A percentile compares a stretch with the other conserved stretches of the same genome.
Evolutionary conservation across 345 rosid species (phyloP).

Genomic region (Eucalyptus marginata): DNA sequence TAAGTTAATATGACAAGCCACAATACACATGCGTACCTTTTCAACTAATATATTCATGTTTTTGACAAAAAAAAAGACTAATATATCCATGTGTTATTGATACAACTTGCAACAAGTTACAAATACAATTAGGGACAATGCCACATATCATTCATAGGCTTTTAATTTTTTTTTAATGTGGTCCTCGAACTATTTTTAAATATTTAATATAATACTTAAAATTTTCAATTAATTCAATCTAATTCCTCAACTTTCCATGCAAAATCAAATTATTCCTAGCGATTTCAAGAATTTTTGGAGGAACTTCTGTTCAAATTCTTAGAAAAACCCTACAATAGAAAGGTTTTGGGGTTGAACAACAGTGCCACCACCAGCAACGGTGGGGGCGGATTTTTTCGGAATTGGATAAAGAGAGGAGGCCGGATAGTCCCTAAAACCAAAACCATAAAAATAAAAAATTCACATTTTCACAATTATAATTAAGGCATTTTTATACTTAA

Average conservation of each 20-base stretch:
- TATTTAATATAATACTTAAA: not conserved
- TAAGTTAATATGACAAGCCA: not conserved
- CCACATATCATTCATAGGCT: not conserved
- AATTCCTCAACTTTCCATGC: not conserved
- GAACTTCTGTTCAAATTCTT: not conserved
- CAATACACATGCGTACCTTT: not conserved
- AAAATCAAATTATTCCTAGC: not conserved
- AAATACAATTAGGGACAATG: not conserved
- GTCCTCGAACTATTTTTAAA: not conserved
- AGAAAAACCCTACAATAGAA: not conserved
- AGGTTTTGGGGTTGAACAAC: not conserved
- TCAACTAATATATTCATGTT: not conserved
- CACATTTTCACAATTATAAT: not conserved
- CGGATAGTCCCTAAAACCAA: not conserved
- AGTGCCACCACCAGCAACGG: not conserved
- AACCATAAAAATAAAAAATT: not conserved
- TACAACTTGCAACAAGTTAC: not conserved
- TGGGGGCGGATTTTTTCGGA: fast-evolving
- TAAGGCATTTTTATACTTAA: not conserved
- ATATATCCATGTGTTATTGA: not conserved
- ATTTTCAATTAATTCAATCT: not conserved
- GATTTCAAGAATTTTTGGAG: not conserved
- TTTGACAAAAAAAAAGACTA: not conserved
- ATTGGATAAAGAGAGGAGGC: not conserved
- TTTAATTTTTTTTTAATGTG: not conserved